Evolutionary conservation across 2,329 filamentous ascomycete species (phyloP).

Genomic region (Seiridium cupressi): DNA sequence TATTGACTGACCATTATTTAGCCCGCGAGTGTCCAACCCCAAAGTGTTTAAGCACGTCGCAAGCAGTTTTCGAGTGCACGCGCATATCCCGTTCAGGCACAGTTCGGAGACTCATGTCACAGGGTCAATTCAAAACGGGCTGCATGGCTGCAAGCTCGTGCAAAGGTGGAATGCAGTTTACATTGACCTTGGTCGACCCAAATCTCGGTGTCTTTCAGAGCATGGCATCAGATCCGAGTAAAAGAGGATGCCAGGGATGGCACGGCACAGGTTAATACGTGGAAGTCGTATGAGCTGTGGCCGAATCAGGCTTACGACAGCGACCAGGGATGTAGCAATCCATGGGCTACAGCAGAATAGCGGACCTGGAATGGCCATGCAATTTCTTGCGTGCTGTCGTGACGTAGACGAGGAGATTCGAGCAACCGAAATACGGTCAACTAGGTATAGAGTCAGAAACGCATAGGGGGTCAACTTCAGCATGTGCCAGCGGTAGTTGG

Average conservation of each 20-base stretch:
- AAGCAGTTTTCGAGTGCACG: too few species aligned
- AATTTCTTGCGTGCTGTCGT: not conserved
- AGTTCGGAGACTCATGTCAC: too few species aligned
- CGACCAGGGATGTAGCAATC: conserved; percentile 6
- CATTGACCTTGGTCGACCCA: not conserved
- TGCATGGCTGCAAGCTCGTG: not conserved
- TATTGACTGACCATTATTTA: conserved; percentile 21
- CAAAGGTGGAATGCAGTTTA: not conserved
- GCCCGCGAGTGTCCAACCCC: conserved; percentile 55
- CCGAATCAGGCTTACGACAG: conserved; percentile 1
- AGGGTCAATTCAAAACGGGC: not conserved
- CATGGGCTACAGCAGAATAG: not conserved
- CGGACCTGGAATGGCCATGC: conserved; percentile 8
- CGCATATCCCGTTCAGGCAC: too few species aligned
- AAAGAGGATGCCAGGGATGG: not conserved
- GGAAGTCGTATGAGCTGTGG: conserved; percentile 7
- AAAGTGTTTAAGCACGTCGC: conserved; percentile 45
- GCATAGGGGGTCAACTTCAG: not conserved
- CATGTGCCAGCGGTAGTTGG: not conserved
- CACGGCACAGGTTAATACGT: not conserved
- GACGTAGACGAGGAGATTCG: not conserved
- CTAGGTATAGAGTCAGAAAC: not conserved
- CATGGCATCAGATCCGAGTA: not conserved
- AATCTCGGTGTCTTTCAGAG: not conserved
- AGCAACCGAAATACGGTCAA: not conserved